Evolutionary conservation across 345 rosid species (phyloP).

Genomic region (Gossypium rotundifolium): DNA sequence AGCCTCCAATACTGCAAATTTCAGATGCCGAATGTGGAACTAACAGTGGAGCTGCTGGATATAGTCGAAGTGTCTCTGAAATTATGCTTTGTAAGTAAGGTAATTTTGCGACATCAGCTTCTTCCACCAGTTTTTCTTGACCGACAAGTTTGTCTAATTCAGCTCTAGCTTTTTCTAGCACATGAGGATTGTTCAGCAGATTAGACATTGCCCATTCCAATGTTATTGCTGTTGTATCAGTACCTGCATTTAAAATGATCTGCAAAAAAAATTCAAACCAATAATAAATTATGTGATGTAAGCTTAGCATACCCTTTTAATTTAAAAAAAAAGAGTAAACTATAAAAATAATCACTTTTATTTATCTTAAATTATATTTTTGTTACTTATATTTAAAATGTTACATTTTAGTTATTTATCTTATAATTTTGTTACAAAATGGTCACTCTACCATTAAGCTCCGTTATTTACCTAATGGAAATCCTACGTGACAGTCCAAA

Average conservation of each 20-base stretch:
- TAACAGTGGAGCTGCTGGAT: conserved; percentile 36
- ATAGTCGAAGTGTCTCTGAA: conserved; percentile 38
- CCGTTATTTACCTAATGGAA: no score
- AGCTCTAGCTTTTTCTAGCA: conserved; percentile 17
- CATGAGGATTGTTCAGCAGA: conserved; percentile 34
- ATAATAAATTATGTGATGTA: no score
- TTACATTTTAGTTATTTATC: no score
- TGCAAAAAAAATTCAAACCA: background rate
- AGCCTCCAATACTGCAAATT: conserved; percentile 36
- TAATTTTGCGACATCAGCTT: conserved; percentile 24
- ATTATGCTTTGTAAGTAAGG: conserved; percentile 27
- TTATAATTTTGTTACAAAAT: no score
- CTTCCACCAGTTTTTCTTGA: conserved; percentile 18
- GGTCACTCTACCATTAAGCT: no score
- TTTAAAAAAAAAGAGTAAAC: no score
- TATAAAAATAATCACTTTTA: no score
- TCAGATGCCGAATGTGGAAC: conserved; percentile 38
- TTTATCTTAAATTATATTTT: no score
- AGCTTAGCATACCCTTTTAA: no score
- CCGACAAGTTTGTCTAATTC: conserved; percentile 14
- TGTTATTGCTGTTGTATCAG: conserved; percentile 44
- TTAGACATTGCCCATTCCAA: conserved; percentile 54
- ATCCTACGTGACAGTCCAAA: no score
- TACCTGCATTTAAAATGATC: conserved; percentile 37
- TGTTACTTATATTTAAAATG: no score